Evolutionary conservation across 176 grass and related monocot species (phyloP), one percentile per base, ranked within the genome.

Genomic region (Melocanna baccifera): DNA sequence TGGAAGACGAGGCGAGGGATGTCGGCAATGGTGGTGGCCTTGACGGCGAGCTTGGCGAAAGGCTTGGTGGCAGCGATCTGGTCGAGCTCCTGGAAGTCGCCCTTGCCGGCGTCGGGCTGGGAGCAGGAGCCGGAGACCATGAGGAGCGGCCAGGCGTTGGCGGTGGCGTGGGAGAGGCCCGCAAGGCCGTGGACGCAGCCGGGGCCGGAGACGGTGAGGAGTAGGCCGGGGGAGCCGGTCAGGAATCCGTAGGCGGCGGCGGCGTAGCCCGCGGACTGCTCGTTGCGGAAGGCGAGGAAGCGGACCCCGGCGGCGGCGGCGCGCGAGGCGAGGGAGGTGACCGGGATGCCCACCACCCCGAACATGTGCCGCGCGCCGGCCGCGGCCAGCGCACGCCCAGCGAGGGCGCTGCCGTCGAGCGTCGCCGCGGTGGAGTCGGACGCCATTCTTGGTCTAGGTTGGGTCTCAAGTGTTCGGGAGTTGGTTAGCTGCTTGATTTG

Each of bases 51-150:
- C 89, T 95, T 98, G 50, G 84, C 81, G 74, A 98, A 98, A 32
- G 96, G 93, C 77, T 79, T 91, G 65, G 94, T 91, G 19, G 93
- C 87, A 11, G 89, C 86, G 69, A 95, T 79, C 89, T 98, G 96
- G 43, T 98, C 96, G 66, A 98, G 83, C 87, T 98, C 96, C 93
- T 98, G 91, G 85, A 98, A 98, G 69, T 98, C 93, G 32, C 96
- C 96, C 88, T 73, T 87, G 28, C 93, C 93, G 62, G 83, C 82
- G 64, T 98, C 93, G 18, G 83, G 9, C 76, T 98, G 93, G 76
- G 86, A 81, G 87, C 93, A 98, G 41, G 96, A 98, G 39, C 93
- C 91, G 16, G 96, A 98, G 85, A 95, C 72, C 93, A 98, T 93
- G 69, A 98, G 85, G 47, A 90, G 82, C 12, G 91, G 93, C 96